These are phyloP conservation scores for Udeniomyces megalosporus DNA, from an alignment of 768 basidiomycete genomes.

Conservation along the genomic window DNA sequence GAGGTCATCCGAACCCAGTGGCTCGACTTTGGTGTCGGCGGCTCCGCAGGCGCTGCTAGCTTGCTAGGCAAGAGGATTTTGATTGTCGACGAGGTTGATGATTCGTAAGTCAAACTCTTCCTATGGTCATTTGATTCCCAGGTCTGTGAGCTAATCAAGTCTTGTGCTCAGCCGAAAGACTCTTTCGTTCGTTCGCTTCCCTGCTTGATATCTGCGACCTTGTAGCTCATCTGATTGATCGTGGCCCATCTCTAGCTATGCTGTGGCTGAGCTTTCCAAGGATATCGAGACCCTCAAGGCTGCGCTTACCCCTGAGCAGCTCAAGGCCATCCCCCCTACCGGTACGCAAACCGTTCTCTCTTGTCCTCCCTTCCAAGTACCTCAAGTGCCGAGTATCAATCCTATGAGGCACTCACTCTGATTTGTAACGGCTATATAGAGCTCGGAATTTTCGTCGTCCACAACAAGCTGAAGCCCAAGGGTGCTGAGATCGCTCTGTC, in stretches of 20 bases:
- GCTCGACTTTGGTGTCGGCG: conserved; percentile 38
- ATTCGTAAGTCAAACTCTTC: conserved; percentile 25
- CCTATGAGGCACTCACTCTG: too few relatives aligned
- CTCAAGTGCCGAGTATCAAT: too few relatives aligned
- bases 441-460: conserved; percentile 73
- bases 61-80: conserved; percentile 66
- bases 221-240: too few relatives aligned
- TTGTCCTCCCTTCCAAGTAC: too few relatives aligned
- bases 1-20: conserved; percentile 93
- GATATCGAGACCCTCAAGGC: conserved; percentile 41
- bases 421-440: conserved; percentile 41
- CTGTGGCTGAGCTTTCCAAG: conserved; percentile 69
- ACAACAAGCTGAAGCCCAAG: conserved; percentile 56
- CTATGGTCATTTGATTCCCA: too few relatives aligned
- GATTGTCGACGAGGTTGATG: conserved; percentile 46
- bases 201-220: too few relatives aligned
- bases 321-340: neutral
- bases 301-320: conserved; percentile 22
- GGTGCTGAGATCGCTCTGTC: conserved; percentile 48
- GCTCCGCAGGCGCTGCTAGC: conserved; percentile 16
- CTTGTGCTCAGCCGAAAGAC: neutral
- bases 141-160: too few relatives aligned
- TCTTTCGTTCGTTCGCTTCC: neutral
- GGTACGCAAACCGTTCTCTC: too few relatives aligned
- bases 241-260: too few relatives aligned